Conservation (phyloP, 2,329 filamentous ascomycete species). For the Alternaria viburni region DNA sequence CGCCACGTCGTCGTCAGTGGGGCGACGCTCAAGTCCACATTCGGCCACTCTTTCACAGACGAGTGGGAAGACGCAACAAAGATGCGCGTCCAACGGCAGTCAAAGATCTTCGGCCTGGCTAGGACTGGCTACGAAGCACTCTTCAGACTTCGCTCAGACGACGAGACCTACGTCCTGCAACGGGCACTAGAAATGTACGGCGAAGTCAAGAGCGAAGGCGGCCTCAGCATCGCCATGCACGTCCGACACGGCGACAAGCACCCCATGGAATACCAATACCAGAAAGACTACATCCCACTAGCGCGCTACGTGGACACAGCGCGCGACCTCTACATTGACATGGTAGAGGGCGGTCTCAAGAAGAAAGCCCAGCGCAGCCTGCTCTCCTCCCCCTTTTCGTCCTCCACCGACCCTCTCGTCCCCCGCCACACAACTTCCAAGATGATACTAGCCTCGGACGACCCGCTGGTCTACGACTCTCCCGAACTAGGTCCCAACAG, state of each 20-base stretch:
- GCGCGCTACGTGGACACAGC: slow-evolving; percentile 70
- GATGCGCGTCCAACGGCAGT: slow-evolving; percentile 60
- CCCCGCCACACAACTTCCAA: slow-evolving; percentile 43
- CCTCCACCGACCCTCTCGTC: slow-evolving; percentile 20
- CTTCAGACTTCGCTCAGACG: slow-evolving; percentile 71
- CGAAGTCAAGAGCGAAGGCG: slow-evolving; percentile 53
- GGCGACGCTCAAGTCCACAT: slow-evolving; percentile 68
- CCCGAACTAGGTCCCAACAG: slow-evolving; percentile 64
- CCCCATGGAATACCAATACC: slow-evolving; percentile 78
- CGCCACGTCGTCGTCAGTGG: slow-evolving; percentile 76
- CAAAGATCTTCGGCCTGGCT: slow-evolving; percentile 71
- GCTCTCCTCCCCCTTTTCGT: slow-evolving; percentile 17
- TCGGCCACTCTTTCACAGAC: slow-evolving; percentile 65
- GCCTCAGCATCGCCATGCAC: slow-evolving; percentile 73
- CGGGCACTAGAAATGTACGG: slow-evolving; percentile 64
- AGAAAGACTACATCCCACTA: slow-evolving; percentile 77
- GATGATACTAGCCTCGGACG: slow-evolving; percentile 78
- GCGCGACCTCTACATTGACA: slow-evolving; percentile 59
- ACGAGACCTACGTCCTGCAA: slow-evolving; percentile 67
- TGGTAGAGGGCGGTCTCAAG: slow-evolving; percentile 33
- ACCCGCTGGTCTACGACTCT: slow-evolving; percentile 74
- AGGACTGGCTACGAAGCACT: slow-evolving; percentile 74
- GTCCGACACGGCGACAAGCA: slow-evolving; percentile 81
- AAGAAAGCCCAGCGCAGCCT: neutral
- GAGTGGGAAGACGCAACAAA: slow-evolving; percentile 59